These are phyloP conservation scores for Ceratocystis harringtonii DNA, from an alignment of 2,329 filamentous ascomycete species.

Conservation along the genomic window DNA sequence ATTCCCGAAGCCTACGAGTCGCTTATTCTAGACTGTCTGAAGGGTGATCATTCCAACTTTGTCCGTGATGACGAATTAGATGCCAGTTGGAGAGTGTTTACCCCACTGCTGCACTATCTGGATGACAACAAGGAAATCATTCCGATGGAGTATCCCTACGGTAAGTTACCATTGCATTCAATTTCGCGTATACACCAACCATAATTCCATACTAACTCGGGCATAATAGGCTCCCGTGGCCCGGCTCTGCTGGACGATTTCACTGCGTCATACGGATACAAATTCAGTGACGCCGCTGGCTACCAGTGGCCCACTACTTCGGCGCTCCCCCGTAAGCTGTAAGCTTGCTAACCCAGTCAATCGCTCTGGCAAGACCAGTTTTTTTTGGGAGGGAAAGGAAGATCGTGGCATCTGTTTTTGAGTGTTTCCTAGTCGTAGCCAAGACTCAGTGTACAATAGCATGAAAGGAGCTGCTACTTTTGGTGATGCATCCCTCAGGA, in stretches of 20 bases:
- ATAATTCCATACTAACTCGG: background rate
- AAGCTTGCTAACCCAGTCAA: slow-evolving; percentile 29
- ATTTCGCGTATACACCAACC: slow-evolving; percentile 18
- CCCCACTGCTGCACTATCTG: slow-evolving; percentile 89
- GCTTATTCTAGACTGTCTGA: slow-evolving; percentile 88
- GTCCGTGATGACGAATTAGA: slow-evolving; percentile 93
- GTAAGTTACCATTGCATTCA: slow-evolving; percentile 38
- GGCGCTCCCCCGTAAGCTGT: slow-evolving; percentile 56
- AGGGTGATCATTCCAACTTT: slow-evolving; percentile 99
- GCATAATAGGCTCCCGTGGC: slow-evolving; percentile 69
- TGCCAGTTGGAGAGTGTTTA: slow-evolving; percentile 97
- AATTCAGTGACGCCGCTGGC: slow-evolving; percentile 90
- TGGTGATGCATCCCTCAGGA: background rate
- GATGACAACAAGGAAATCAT: slow-evolving; percentile 99
- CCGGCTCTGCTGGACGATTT: slow-evolving; percentile 96
- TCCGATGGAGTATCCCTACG: slow-evolving; percentile 98
- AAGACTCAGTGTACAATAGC: background rate
- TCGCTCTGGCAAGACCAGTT: slow-evolving; percentile 15
- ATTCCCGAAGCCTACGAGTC: slow-evolving; percentile 99
- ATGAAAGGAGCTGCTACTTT: background rate
- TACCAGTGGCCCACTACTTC: slow-evolving; percentile 87
- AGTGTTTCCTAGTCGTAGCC: background rate
- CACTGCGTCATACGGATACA: slow-evolving; percentile 95
- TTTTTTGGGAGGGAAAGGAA: background rate
- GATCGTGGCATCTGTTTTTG: background rate